Percentiles rank a stretch among this genome's conserved stretches.
These are phyloP conservation scores for Linderniella brevidens DNA, from an alignment of 257 asterid genomes.

Conservation along the genomic window DNA sequence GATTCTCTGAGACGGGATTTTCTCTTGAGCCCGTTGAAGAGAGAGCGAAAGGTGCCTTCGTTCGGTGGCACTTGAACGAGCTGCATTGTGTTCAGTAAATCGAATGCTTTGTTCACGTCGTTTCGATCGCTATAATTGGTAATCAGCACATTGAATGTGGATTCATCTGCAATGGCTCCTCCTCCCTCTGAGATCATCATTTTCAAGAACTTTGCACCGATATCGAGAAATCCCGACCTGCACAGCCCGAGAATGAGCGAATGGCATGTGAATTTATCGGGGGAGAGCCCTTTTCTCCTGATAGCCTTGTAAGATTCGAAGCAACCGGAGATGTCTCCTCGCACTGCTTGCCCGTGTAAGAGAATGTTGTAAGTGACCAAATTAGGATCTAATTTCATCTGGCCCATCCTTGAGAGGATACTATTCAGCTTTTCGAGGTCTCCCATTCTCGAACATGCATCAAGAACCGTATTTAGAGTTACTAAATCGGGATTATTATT, in stretches of 20 bases:
- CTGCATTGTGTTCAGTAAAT: constrained; percentile 43
- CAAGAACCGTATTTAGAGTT: constrained; percentile 44
- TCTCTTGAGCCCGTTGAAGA: constrained; percentile 55
- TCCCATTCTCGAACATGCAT: constrained; percentile 61
- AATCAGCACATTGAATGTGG: constrained; percentile 53
- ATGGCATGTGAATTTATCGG: constrained; percentile 60
- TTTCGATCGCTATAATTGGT: constrained; percentile 33
- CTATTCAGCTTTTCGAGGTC: constrained; percentile 22
- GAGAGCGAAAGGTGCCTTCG: constrained; percentile 32
- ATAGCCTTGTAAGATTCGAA: constrained; percentile 31
- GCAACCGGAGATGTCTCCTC: constrained; percentile 29
- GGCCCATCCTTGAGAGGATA: constrained; percentile 23
- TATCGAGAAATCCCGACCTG: constrained; percentile 41
- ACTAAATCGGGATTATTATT: constrained; percentile 33
- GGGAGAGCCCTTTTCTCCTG: constrained; percentile 33
- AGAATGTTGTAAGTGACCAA: constrained; percentile 63
- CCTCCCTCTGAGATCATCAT: constrained; percentile 42
- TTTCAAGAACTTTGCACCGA: constrained; percentile 54
- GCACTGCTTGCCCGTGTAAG: constrained; percentile 50
- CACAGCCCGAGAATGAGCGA: constrained; percentile 49
- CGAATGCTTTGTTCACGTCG: constrained; percentile 45
- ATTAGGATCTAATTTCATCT: constrained; percentile 24
- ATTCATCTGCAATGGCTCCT: constrained; percentile 38
- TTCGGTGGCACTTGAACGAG: constrained; percentile 28
- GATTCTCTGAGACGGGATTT: constrained; percentile 26